Base-by-base conservation (phyloP, 805 yeast species). In the Lipomyces chichibuensis region DNA sequence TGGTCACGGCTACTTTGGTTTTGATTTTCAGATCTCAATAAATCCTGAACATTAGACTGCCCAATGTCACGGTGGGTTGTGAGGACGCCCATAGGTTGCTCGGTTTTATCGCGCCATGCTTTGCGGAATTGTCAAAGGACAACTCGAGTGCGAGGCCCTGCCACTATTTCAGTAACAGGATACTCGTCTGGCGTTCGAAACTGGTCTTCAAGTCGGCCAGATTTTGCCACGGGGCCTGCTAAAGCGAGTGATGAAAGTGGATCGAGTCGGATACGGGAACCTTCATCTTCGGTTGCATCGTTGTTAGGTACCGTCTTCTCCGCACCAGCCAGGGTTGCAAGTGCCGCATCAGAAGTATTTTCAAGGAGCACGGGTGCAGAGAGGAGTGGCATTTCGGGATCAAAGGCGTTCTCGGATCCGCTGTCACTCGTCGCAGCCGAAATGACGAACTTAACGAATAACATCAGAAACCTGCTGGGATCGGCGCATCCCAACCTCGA, bases 401-500 rank as follows among this genome's bases (percentile, higher is more conserved):
- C 67, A 14, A 59, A 46, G 25, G 65, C 67, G 7, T 65, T 65
- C 27, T 60, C 65, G 14, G 97, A 95, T 77, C 99, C 99, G 9
- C 86, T 95, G 69, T 87, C 96, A 20, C 84, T 94, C 58, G 99
- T 95, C 17, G 88, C 96, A 53, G 89, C 89, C 72, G 99, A 94
- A 75, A 94, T 94, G 99, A 87, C 92, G 27, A 87, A 86, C 46
- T 79, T 94, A 74, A 97, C 97, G 33, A 86, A 85, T 75, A 92
- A 92, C 75, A 95, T 94, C 69, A 96, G 97, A 59, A 81, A 84
- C 23, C 82, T 95, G 63, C 88, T 94, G 65, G 98, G 98, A 1
- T 88, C 96, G 0, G 97, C 97, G 1, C 97, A 94, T 75, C 97
- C 98, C 0, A 88, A 95, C 11, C 82, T 94, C 68, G 93, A 94